Base-by-base conservation (phyloP, 805 yeast species). In the Kodamaea sagamina region DNA sequence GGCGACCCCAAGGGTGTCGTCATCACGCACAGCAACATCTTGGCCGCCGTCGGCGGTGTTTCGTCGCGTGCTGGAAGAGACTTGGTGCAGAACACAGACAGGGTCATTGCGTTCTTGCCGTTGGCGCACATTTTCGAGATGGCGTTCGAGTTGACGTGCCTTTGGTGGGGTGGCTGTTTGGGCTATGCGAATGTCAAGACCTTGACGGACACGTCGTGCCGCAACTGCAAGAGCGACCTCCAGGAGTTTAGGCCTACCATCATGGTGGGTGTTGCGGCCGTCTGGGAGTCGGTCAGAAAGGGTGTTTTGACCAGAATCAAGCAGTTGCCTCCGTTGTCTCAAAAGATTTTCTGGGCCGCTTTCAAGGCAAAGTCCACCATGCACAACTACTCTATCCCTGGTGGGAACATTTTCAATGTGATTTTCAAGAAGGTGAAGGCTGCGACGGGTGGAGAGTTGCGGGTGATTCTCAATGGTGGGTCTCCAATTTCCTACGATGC, bases 261-360 rank as follows among this genome's bases (percentile, higher is more conserved):
- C 54, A 86, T 93, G 96, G 97, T 89, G 51, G 99, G 97, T 66
- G 99, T 93, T 44, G 97, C 97, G 12, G 96, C 98, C 4, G 97
- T 93, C 41, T 93, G 97, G 96, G 99, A 93, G 73, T 77, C 85
- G 28, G 88, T 93, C 48, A 85, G 90, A 66, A 93, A 93, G 74
- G 99, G 99, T 46, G 85, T 93, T 47, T 48, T 88, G 46, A 78
- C 78, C 43, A 89, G 90, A 69, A 78, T 93, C 52, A 71, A 74
- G 52, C 77, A 80, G 56, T 74, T 75, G 56, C 85, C 96, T 12
- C 55, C 79, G 11, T 54, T 82, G 17, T 75, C 78, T 24, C 96
- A 89, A 68, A 86, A 79, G 62, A 58, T 92, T 35, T 93, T 93
- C 63, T 93, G 99, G 98, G 74, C 80, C 21, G 92, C 96, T 7